phyloP scores from a whole-genome alignment of 2,329 filamentous ascomycete species.

The Pleurostoma richardsiae region DNA sequence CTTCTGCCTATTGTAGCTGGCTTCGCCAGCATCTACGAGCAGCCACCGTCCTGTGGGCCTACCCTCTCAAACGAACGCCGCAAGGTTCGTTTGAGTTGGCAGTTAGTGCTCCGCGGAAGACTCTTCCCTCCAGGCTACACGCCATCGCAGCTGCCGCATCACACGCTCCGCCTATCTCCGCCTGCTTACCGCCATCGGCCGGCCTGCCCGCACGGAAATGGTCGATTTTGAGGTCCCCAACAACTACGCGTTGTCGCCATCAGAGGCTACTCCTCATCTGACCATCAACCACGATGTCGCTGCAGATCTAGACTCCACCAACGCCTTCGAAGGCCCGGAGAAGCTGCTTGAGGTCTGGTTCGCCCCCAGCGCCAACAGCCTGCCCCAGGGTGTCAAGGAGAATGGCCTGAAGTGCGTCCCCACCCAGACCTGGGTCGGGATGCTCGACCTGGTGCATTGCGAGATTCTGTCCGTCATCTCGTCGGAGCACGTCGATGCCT shows the following conservation, averaged over 20 bases:
- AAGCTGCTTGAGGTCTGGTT: slow-evolving; percentile 99
- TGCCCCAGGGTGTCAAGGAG: slow-evolving; percentile 65
- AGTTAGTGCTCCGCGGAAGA: slow-evolving; percentile 91
- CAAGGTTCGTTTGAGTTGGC: slow-evolving; percentile 93
- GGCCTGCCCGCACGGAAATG: slow-evolving; percentile 58
- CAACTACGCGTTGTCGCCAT: slow-evolving; percentile 78
- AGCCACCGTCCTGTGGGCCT: slow-evolving; percentile 78
- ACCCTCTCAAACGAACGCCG: slow-evolving; percentile 93
- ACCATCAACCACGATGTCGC: slow-evolving; percentile 97
- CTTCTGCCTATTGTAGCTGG: slow-evolving; percentile 64
- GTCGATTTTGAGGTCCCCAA: slow-evolving; percentile 74
- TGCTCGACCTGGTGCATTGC: slow-evolving; percentile 98
- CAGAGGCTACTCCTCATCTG: slow-evolving; percentile 78
- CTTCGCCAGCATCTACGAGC: slow-evolving; percentile 72
- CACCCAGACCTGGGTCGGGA: slow-evolving; percentile 83
- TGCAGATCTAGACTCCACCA: slow-evolving; percentile 87
- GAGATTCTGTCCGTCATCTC: slow-evolving; percentile 93
- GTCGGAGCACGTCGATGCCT: slow-evolving; percentile 92
- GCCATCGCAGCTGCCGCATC: slow-evolving; percentile 12
- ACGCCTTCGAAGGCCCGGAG: slow-evolving; percentile 96
- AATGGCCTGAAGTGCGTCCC: slow-evolving; percentile 82
- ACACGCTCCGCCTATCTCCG: slow-evolving; percentile 7
- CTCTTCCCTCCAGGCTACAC: slow-evolving; percentile 21
- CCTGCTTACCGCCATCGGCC: slow-evolving; percentile 12
- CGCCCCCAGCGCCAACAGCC: slow-evolving; percentile 67